A percentile compares a stretch with the other conserved stretches of the same genome.
Conservation (phyloP, 2,329 filamentous ascomycete genomes). For the Xylaria sp. region DNA sequence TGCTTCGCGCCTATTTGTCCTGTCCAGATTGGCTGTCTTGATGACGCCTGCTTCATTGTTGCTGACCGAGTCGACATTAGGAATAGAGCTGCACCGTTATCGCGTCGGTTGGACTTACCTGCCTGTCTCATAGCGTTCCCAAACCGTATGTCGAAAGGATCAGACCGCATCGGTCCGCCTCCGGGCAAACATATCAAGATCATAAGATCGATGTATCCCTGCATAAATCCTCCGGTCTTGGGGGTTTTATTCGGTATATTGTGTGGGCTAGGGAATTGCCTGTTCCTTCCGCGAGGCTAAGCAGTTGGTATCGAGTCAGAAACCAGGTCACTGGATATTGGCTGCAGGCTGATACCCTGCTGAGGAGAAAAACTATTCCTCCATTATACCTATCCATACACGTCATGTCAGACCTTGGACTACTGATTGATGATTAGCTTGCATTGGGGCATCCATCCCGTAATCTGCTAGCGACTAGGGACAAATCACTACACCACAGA, state of each 20-base stretch:
- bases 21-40: background rate
- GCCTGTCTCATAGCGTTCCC: background rate
- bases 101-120: conserved; percentile 4
- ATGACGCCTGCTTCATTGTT: conserved; percentile 3
- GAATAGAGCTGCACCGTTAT: conserved; percentile 17
- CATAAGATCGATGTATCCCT: conserved; percentile 2
- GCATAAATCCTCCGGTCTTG: background rate
- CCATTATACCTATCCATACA: conserved; percentile 18
- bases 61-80: background rate
- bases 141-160: background rate
- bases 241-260: background rate
- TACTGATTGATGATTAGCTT: conserved; percentile 15
- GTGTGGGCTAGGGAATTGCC: background rate
- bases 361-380: conserved; percentile 3
- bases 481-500: background rate
- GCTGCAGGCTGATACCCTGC: background rate
- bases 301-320: conserved; percentile 16
- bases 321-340: conserved; percentile 20
- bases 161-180: background rate
- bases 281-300: conserved; percentile 8
- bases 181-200: background rate
- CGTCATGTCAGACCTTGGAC: conserved; percentile 19
- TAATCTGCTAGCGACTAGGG: conserved; percentile 9
- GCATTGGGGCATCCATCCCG: conserved; percentile 15
- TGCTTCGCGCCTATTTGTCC: background rate